phyloP scores from a whole-genome alignment of 2,329 filamentous ascomycete genomes.

The Beauveria medogensis region DNA sequence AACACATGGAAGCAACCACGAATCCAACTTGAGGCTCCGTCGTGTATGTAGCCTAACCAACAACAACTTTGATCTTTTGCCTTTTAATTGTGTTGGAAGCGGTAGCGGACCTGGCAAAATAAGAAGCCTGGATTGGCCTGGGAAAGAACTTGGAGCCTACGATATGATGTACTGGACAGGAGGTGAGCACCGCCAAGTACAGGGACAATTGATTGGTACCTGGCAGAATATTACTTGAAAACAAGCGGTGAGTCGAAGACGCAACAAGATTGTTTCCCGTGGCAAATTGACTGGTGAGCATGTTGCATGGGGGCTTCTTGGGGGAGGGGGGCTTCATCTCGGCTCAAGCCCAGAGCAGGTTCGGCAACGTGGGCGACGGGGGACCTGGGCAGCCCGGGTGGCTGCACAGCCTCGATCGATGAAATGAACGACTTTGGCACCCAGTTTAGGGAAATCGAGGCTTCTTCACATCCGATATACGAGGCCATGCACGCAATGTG shows the following conservation, averaged over 20 bases:
- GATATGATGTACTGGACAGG: too few species aligned
- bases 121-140: too few species aligned
- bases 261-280: background rate
- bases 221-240: background rate
- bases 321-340: background rate
- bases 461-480: too few species aligned
- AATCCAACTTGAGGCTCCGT: too few species aligned
- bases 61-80: too few species aligned
- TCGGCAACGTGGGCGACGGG: background rate
- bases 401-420: slow-evolving; percentile 8
- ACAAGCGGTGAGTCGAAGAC: background rate
- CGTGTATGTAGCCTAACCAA: too few species aligned
- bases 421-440: background rate
- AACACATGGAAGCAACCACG: too few species aligned
- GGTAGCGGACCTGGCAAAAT: too few species aligned
- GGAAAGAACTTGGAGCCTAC: too few species aligned
- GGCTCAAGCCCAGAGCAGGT: background rate
- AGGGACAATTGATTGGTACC: too few species aligned
- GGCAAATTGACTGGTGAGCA: background rate
- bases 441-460: background rate
- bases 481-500: background rate
- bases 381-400: background rate
- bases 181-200: too few species aligned
- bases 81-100: too few species aligned
- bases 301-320: background rate